Evolutionary conservation across 108 stramenopile genomes (phyloP).

Genomic region (Poteriospumella lacustris): DNA sequence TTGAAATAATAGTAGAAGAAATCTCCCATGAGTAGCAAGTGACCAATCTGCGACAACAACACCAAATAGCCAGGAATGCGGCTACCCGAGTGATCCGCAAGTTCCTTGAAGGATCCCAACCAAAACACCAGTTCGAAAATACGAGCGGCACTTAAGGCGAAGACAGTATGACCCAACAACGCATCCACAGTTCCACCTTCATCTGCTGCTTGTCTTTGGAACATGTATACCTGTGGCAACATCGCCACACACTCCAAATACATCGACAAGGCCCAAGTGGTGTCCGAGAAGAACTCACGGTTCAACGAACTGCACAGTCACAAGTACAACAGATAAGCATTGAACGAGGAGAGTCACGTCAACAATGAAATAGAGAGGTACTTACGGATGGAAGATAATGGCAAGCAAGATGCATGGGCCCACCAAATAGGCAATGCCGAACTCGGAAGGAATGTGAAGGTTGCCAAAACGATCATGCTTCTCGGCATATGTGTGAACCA

Average conservation of each 20-base stretch:
- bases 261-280: slow-evolving; percentile 95
- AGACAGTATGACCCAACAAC: slow-evolving; percentile 82
- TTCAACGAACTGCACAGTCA: slow-evolving; percentile 66
- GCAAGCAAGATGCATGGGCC: slow-evolving; percentile 74
- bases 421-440: slow-evolving; percentile 28
- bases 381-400: slow-evolving; percentile 35
- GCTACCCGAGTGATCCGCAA: slow-evolving; percentile 63
- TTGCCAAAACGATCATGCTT: slow-evolving; percentile 84
- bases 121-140: slow-evolving; percentile 94
- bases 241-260: slow-evolving; percentile 90
- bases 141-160: slow-evolving; percentile 81
- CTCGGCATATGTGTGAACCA: slow-evolving; percentile 77
- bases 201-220: slow-evolving; percentile 74
- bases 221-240: slow-evolving; percentile 95
- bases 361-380: background rate
- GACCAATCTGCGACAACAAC: slow-evolving; percentile 88
- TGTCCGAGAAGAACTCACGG: slow-evolving; percentile 85
- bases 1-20: slow-evolving; percentile 97
- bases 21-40: slow-evolving; percentile 88
- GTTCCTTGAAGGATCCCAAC: slow-evolving; percentile 94
- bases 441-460: slow-evolving; percentile 44
- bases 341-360: background rate
- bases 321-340: background rate
- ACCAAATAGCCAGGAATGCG: slow-evolving; percentile 86
- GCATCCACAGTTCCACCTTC: slow-evolving; percentile 23